These are phyloP conservation scores for Fusarium aywerte DNA, from an alignment of 2,329 filamentous ascomycete species.

Conservation along the genomic window DNA sequence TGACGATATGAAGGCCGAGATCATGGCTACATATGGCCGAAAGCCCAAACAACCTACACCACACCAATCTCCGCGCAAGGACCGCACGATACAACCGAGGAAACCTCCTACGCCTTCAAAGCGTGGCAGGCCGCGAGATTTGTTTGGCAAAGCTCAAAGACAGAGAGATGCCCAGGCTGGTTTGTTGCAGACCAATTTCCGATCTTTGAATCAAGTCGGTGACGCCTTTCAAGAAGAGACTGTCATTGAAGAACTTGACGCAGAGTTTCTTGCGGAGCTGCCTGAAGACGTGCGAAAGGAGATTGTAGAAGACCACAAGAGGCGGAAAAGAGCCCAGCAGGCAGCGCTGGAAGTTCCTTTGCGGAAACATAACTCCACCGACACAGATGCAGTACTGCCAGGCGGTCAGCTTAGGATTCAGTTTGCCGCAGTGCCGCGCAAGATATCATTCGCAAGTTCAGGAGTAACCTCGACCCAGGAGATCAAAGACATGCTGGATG, in stretches of 20 bases:
- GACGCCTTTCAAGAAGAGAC: slow-evolving; percentile 50
- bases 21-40: slow-evolving; percentile 76
- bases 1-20: slow-evolving; percentile 84
- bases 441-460: slow-evolving; percentile 59
- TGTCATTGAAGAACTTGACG: slow-evolving; percentile 65
- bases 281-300: slow-evolving; percentile 84
- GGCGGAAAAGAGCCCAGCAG: slow-evolving; percentile 66
- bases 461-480: slow-evolving; percentile 62
- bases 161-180: slow-evolving; percentile 66
- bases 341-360: slow-evolving; percentile 59
- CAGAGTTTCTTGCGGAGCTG: slow-evolving; percentile 81
- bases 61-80: slow-evolving; percentile 67
- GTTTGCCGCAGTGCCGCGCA: slow-evolving; percentile 60
- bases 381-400: slow-evolving; percentile 41
- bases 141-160: slow-evolving; percentile 60
- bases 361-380: slow-evolving; percentile 41
- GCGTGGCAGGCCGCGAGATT: slow-evolving; percentile 59
- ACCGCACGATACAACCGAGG: slow-evolving; percentile 61
- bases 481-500: slow-evolving; percentile 76
- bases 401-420: slow-evolving; percentile 57
- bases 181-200: slow-evolving; percentile 79
- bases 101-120: slow-evolving; percentile 74
- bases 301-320: slow-evolving; percentile 76
- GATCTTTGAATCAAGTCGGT: slow-evolving; percentile 54
- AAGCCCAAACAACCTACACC: slow-evolving; percentile 51